Conservation (phyloP, 306 rosid species). For the Gleditsia sinensis region DNA sequence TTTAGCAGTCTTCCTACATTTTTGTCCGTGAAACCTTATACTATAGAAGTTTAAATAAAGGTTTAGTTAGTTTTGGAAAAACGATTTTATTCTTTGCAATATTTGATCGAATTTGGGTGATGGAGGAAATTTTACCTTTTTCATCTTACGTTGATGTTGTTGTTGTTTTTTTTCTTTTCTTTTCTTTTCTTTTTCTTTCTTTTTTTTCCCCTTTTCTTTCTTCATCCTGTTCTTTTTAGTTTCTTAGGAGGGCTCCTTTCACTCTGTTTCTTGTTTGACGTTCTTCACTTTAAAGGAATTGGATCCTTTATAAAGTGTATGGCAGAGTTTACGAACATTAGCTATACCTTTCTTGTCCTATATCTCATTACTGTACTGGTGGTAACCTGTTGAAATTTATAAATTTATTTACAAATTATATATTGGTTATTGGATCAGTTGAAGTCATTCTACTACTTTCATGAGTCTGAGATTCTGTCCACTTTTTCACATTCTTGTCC, state of each 20-base stretch:
- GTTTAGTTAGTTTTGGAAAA: background rate
- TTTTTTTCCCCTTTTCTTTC: slow-evolving; percentile 10
- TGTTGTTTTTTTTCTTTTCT: background rate
- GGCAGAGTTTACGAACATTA: slow-evolving; percentile 39
- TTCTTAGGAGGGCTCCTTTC: slow-evolving; percentile 23
- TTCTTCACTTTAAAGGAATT: slow-evolving; percentile 41
- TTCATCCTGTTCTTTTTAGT: slow-evolving; percentile 1
- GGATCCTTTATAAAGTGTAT: slow-evolving; percentile 44
- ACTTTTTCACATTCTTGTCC: slow-evolving; percentile 43
- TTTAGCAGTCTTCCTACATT: background rate
- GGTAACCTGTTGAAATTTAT: slow-evolving; percentile 31
- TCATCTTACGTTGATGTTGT: slow-evolving; percentile 18
- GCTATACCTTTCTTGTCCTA: slow-evolving; percentile 40
- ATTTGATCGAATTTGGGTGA: slow-evolving; percentile 26
- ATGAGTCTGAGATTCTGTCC: slow-evolving; percentile 28
- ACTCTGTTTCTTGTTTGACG: slow-evolving; percentile 41
- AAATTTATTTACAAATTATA: slow-evolving; percentile 23
- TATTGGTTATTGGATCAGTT: slow-evolving; percentile 34
- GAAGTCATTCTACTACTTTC: slow-evolving; percentile 35
- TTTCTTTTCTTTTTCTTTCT: slow-evolving; percentile 6
- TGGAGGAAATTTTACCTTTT: slow-evolving; percentile 1
- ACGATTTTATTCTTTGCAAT: slow-evolving; percentile 24
- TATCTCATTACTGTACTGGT: slow-evolving; percentile 29
- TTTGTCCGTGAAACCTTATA: background rate
- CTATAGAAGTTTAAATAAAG: background rate